Evolutionary conservation across 2,329 filamentous ascomycete genomes (phyloP).

Genomic region (Arthrinium phaeospermum): DNA sequence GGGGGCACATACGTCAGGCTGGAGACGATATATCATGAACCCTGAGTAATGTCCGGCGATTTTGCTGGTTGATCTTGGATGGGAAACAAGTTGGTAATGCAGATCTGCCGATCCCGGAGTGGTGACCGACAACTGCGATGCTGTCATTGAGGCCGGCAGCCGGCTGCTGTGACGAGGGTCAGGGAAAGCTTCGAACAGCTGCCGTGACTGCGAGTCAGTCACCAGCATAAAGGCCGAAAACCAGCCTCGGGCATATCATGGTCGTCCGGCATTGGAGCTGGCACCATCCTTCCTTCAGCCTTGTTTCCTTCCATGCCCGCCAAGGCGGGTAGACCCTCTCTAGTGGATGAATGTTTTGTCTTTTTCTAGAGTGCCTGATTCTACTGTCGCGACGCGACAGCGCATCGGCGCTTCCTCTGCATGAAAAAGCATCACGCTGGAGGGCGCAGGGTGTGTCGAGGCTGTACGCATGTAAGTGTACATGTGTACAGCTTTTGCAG

Average conservation of each 20-base stretch:
- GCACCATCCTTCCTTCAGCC: slow-evolving; percentile 2
- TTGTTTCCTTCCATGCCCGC: background rate
- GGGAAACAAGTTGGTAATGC: slow-evolving; percentile 2
- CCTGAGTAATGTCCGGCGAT: background rate
- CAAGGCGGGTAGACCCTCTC: slow-evolving; percentile 9
- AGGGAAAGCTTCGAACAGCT: background rate
- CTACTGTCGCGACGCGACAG: background rate
- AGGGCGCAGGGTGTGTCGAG: background rate
- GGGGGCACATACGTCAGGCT: background rate
- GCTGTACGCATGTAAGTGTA: background rate
- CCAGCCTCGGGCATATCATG: background rate
- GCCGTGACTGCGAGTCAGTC: background rate
- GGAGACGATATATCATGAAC: background rate
- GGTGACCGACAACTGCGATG: background rate
- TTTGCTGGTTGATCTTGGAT: background rate
- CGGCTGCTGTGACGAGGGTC: background rate
- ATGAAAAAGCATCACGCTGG: background rate
- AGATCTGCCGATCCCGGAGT: background rate
- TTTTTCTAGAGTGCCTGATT: background rate
- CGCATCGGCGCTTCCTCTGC: background rate
- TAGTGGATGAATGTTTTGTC: background rate
- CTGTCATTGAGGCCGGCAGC: background rate
- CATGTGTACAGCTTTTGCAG: background rate
- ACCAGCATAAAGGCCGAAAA: background rate
- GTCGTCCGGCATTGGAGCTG: background rate